Conservation (phyloP, 108 stramenopile genomes). For the Schizochytrium sp. region DNA sequence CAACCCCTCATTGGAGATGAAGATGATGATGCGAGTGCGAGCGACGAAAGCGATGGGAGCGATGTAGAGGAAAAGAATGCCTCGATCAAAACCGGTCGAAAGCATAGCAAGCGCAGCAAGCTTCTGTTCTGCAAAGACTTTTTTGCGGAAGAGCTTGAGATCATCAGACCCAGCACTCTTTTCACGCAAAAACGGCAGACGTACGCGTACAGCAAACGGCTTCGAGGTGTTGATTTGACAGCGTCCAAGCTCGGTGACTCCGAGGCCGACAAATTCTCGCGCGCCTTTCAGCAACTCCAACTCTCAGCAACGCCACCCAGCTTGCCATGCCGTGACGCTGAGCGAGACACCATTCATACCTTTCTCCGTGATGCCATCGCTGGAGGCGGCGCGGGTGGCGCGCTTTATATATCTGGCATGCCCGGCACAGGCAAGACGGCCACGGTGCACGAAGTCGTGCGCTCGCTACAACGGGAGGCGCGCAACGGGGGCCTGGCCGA, state of each 20-base stretch:
- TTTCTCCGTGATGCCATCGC: neutral
- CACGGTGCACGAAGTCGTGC: constrained; percentile 36
- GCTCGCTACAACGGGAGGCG: neutral
- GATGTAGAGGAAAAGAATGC: neutral
- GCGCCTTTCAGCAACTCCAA: neutral
- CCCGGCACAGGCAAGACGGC: constrained; percentile 56
- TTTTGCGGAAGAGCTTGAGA: neutral
- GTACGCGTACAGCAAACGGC: neutral
- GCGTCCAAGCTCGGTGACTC: neutral
- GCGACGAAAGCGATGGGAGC: neutral
- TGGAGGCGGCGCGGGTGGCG: neutral
- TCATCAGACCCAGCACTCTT: neutral
- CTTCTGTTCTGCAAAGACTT: neutral
- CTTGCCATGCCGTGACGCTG: constrained; percentile 23
- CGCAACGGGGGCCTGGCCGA: neutral
- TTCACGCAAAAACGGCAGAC: neutral
- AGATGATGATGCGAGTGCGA: neutral
- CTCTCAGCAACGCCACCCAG: constrained; percentile 2
- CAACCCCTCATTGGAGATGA: neutral
- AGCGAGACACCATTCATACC: neutral
- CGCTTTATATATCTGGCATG: constrained; percentile 48
- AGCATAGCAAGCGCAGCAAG: neutral
- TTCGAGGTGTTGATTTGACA: neutral
- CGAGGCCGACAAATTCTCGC: neutral
- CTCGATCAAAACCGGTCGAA: neutral